Evolutionary conservation across 2,329 filamentous ascomycete species (phyloP).

Genomic region (Diplodia sapinea): DNA sequence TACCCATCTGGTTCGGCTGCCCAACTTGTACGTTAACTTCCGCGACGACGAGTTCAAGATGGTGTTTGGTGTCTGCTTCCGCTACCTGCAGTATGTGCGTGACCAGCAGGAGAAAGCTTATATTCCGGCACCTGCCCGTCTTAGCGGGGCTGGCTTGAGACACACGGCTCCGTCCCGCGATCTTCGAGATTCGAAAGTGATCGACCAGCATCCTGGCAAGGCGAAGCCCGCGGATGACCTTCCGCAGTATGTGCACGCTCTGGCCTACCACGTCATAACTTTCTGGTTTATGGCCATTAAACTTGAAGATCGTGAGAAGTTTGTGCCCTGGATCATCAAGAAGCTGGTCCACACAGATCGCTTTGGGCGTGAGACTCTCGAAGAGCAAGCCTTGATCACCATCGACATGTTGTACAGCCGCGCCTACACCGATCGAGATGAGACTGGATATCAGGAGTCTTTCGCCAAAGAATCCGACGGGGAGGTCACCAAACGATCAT

Average conservation of each 20-base stretch:
- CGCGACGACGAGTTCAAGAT: constrained; percentile 90
- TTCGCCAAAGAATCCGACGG: constrained; percentile 71
- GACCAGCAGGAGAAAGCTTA: constrained; percentile 59
- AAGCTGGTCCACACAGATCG: constrained; percentile 79
- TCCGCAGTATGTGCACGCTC: constrained; percentile 89
- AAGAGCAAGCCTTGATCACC: constrained; percentile 92
- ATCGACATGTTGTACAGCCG: constrained; percentile 94
- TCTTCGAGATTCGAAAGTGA: constrained; percentile 26
- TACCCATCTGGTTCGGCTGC: constrained; percentile 83
- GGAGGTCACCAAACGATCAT: constrained; percentile 69
- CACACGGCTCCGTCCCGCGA: constrained; percentile 55
- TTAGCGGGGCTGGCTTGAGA: constrained; percentile 46
- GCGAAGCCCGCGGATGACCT: constrained; percentile 66
- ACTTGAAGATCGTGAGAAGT: constrained; percentile 78
- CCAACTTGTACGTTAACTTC: constrained; percentile 85
- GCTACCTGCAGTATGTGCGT: constrained; percentile 87
- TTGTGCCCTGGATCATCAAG: constrained; percentile 89
- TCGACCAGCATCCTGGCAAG: constrained; percentile 14
- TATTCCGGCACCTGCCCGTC: constrained; percentile 43
- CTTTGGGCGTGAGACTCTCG: constrained; percentile 74
- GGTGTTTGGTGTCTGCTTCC: constrained; percentile 93
- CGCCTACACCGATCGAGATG: constrained; percentile 82
- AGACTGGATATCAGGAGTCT: constrained; percentile 70
- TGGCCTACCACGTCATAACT: constrained; percentile 93
- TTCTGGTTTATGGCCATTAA: constrained; percentile 96